phyloP scores from a whole-genome alignment of 73 alveolate genomes.

The Symbiodinium natans region DNA sequence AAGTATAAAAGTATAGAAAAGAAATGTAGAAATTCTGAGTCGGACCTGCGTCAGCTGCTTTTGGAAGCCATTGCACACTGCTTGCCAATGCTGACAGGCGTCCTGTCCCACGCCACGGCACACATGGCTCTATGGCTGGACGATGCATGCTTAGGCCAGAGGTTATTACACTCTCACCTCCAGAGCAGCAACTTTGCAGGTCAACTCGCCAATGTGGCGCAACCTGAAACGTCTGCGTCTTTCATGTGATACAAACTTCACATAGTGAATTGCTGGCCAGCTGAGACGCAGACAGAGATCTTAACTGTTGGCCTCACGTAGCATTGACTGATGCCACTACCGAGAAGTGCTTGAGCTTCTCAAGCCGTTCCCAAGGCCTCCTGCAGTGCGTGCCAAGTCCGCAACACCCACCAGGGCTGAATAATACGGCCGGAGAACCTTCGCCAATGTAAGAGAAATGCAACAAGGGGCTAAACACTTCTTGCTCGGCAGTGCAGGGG shows the following conservation, averaged over 20 bases:
- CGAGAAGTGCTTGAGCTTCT: neutral
- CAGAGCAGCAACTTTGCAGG: constrained; percentile 37
- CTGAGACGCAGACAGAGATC: constrained; percentile 22
- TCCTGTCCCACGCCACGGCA: neutral
- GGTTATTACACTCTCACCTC: neutral
- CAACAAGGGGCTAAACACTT: neutral
- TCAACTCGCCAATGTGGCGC: constrained; percentile 37
- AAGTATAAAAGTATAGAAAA: too few species aligned
- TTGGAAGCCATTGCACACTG: constrained; percentile 1
- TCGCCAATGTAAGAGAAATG: neutral
- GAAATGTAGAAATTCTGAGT: too few species aligned
- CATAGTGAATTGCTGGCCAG: neutral
- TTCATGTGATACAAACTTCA: neutral
- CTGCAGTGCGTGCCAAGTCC: constrained; percentile 36
- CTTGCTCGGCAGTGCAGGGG: neutral
- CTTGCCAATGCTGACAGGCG: constrained; percentile 16
- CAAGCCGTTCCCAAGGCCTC: constrained; percentile 5
- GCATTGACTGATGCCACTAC: too few species aligned
- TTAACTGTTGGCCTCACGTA: constrained; percentile 30
- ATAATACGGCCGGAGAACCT: constrained; percentile 58
- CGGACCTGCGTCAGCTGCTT: constrained; percentile 61
- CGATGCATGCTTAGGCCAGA: neutral
- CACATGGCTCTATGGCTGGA: neutral
- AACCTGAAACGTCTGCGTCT: neutral
- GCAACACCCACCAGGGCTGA: constrained; percentile 75